Conservation (phyloP, 768 basidiomycete genomes). For the Boletus sp. region DNA sequence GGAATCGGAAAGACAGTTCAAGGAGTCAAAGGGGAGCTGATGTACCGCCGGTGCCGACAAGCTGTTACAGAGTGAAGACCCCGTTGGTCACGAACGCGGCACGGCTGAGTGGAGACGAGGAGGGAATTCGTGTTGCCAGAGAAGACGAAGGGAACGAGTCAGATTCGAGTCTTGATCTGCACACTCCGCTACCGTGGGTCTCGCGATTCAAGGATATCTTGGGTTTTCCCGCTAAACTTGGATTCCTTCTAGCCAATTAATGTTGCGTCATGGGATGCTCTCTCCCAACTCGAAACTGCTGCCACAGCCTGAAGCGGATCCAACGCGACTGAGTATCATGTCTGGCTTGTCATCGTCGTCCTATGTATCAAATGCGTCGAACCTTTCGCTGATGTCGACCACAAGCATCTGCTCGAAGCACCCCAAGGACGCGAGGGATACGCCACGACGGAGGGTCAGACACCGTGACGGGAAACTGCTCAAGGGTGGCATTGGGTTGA, state of each 20-base stretch:
- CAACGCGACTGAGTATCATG: slow-evolving; percentile 25
- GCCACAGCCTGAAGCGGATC: slow-evolving; percentile 24
- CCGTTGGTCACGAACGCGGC: background rate
- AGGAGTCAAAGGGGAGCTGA: slow-evolving; percentile 9
- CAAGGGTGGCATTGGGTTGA: slow-evolving; percentile 62
- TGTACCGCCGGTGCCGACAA: slow-evolving; percentile 10
- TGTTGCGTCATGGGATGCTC: slow-evolving; percentile 63
- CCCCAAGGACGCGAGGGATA: slow-evolving; percentile 55
- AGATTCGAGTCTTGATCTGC: slow-evolving; percentile 65
- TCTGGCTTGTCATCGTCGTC: slow-evolving; percentile 25
- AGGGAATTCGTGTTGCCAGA: background rate
- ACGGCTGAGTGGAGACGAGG: slow-evolving; percentile 1
- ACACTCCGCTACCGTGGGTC: slow-evolving; percentile 67
- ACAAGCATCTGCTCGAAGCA: slow-evolving; percentile 27
- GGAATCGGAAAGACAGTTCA: slow-evolving; percentile 15
- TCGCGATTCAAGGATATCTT: slow-evolving; percentile 4
- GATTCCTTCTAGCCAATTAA: slow-evolving; percentile 46
- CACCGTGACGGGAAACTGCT: slow-evolving; percentile 61
- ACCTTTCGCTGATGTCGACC: slow-evolving; percentile 22
- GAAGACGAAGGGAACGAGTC: slow-evolving; percentile 41
- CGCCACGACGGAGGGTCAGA: slow-evolving; percentile 49
- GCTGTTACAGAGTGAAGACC: background rate
- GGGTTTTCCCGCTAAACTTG: background rate
- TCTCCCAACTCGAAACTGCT: slow-evolving; percentile 65
- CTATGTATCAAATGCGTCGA: slow-evolving; percentile 25